Conservation (phyloP, 1,284 basidiomycete genomes). For the Cutaneotrichosporon sp. region DNA sequence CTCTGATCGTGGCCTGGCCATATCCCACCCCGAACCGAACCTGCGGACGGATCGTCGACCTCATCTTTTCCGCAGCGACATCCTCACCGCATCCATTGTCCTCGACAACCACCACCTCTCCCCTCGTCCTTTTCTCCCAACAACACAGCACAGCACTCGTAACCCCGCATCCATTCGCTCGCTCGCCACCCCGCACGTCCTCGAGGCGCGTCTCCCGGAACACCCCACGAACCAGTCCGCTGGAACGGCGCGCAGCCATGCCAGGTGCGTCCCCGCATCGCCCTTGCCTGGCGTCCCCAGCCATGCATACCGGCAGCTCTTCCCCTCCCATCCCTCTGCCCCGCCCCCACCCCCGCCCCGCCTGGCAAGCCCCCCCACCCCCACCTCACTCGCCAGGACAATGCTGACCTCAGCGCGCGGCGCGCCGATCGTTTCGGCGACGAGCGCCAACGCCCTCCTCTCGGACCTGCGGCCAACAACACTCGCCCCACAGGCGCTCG, state of each 20-base stretch:
- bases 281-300: background rate
- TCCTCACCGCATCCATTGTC: background rate
- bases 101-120: background rate
- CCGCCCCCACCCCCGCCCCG: background rate
- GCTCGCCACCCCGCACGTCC: background rate
- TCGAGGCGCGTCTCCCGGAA: background rate
- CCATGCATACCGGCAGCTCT: background rate
- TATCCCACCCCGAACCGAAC: background rate
- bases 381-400: background rate
- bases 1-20: background rate
- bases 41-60: background rate
- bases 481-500: conserved; percentile 72
- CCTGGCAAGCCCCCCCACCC: background rate
- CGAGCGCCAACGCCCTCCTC: conserved; percentile 82
- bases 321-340: background rate
- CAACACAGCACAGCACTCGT: background rate
- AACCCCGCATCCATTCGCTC: background rate
- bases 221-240: background rate
- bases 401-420: conserved; percentile 4
- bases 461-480: conserved; percentile 87
- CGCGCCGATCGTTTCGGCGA: conserved; percentile 61
- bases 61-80: background rate
- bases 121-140: background rate
- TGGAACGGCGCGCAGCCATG: conserved; percentile 8
- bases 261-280: conserved; percentile 6